A percentile compares a stretch with the other conserved stretches of the same genome.
Conservation (phyloP, 345 rosid species). For the Cochlearia excelsa region DNA sequence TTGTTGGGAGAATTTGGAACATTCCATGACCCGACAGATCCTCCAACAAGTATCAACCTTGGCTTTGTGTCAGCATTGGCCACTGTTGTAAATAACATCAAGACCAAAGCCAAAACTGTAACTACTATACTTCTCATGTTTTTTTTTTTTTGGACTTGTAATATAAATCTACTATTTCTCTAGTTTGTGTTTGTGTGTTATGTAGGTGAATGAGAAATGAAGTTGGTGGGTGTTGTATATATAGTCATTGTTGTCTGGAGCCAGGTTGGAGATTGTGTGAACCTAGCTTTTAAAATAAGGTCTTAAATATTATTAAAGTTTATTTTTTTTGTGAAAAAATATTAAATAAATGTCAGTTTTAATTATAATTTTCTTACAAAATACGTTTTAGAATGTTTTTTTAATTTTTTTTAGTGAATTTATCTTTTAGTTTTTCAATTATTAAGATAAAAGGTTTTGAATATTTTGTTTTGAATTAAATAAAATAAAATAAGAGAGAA, state of each 20-base stretch:
- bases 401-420: too few species aligned
- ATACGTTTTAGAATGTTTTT: too few species aligned
- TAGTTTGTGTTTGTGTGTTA: background rate
- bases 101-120: slow-evolving; percentile 27
- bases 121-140: background rate
- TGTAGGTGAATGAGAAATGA: slow-evolving; percentile 4
- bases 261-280: background rate
- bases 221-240: slow-evolving; percentile 2
- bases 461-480: too few species aligned
- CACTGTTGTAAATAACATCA: slow-evolving; percentile 28
- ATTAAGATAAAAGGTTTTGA: too few species aligned
- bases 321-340: too few species aligned
- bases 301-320: too few species aligned
- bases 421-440: too few species aligned
- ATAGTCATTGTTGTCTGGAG: slow-evolving; percentile 24
- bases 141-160: background rate
- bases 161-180: background rate
- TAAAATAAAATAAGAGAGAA: too few species aligned
- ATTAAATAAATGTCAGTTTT: too few species aligned
- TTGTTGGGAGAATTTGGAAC: slow-evolving; percentile 41
- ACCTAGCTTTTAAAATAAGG: too few species aligned
- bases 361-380: too few species aligned
- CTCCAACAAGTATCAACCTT: slow-evolving; percentile 50
- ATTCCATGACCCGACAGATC: slow-evolving; percentile 52
- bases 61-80: slow-evolving; percentile 38